Percentiles rank a stretch among this genome's conserved stretches.
Conservation (phyloP, 2,329 filamentous ascomycete genomes). For the Neoarthrinium moseri region DNA sequence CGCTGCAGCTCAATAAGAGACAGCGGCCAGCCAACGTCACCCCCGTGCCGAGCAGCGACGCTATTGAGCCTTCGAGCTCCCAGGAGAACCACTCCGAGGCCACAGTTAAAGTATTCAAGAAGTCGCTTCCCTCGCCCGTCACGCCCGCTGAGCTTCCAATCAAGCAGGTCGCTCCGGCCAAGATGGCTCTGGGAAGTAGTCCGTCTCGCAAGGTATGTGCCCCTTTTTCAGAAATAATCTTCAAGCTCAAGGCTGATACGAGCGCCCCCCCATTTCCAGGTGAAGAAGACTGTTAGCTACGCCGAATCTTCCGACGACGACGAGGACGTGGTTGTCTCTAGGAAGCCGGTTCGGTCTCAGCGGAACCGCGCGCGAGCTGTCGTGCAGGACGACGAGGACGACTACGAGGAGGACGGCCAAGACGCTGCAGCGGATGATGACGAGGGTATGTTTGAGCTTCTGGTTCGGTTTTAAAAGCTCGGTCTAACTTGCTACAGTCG, state of each 20-base stretch:
- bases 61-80: constrained; percentile 63
- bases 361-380: constrained; percentile 53
- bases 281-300: constrained; percentile 68
- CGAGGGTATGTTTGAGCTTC: constrained; percentile 44
- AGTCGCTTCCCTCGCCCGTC: constrained; percentile 42
- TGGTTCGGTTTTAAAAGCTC: constrained; percentile 4
- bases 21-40: constrained; percentile 52
- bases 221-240: too few relatives aligned
- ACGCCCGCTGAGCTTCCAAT: constrained; percentile 39
- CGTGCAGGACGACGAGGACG: constrained; percentile 66
- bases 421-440: constrained; percentile 62
- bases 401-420: constrained; percentile 63
- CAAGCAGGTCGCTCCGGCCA: constrained; percentile 40
- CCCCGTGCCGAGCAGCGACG: constrained; percentile 80
- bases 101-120: constrained; percentile 49
- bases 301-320: constrained; percentile 82
- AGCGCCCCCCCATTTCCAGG: constrained; percentile 36
- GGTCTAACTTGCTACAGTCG: constrained; percentile 39
- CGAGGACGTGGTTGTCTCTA: constrained; percentile 63
- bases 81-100: constrained; percentile 59
- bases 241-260: too few relatives aligned
- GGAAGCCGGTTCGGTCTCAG: constrained; percentile 36
- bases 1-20: constrained; percentile 36
- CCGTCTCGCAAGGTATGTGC: constrained; percentile 73
- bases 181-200: constrained; percentile 57